These are phyloP conservation scores for Pseudohalonectria lignicola DNA, from an alignment of 2,329 filamentous ascomycete species.

Conservation along the genomic window DNA sequence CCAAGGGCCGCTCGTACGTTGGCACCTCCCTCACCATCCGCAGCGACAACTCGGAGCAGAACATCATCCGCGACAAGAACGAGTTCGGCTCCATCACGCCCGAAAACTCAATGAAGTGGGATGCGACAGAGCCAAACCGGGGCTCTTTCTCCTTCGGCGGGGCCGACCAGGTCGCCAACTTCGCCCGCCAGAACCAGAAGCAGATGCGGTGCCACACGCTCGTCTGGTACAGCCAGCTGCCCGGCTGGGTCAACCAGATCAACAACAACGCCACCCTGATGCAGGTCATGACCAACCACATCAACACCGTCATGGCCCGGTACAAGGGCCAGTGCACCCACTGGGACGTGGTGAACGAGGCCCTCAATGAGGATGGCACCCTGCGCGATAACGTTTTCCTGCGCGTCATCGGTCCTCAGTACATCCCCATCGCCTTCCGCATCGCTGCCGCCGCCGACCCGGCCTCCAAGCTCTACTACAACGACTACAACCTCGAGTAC, in stretches of 20 bases:
- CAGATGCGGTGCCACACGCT: constrained; percentile 44
- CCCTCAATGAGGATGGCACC: constrained; percentile 37
- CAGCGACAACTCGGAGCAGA: constrained; percentile 37
- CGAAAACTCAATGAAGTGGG: constrained; percentile 42
- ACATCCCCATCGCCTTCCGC: constrained; percentile 37
- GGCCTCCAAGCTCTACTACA: constrained; percentile 39
- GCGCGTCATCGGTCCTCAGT: constrained; percentile 33
- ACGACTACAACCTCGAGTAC: constrained; percentile 33
- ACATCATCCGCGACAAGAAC: constrained; percentile 32
- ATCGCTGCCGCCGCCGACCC: constrained; percentile 33
- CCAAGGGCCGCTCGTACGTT: constrained; percentile 30
- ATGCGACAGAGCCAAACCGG: constrained; percentile 41
- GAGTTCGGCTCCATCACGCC: constrained; percentile 47
- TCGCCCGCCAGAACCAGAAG: constrained; percentile 25
- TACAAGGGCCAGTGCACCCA: constrained; percentile 38
- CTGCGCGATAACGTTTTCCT: constrained; percentile 33
- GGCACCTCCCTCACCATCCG: constrained; percentile 46
- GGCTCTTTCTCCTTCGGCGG: constrained; percentile 42
- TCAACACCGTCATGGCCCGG: constrained; percentile 42
- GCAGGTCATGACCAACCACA: constrained; percentile 46
- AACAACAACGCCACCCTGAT: constrained; percentile 39
- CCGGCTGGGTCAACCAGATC: constrained; percentile 39
- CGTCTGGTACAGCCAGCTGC: constrained; percentile 34
- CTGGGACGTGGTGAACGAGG: constrained; percentile 46
- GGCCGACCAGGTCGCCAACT: constrained; percentile 33